Percentiles rank a stretch among this genome's conserved stretches.
Evolutionary conservation across 352 stramenopile species (phyloP).

Genomic region (Thraustotheca clavata): DNA sequence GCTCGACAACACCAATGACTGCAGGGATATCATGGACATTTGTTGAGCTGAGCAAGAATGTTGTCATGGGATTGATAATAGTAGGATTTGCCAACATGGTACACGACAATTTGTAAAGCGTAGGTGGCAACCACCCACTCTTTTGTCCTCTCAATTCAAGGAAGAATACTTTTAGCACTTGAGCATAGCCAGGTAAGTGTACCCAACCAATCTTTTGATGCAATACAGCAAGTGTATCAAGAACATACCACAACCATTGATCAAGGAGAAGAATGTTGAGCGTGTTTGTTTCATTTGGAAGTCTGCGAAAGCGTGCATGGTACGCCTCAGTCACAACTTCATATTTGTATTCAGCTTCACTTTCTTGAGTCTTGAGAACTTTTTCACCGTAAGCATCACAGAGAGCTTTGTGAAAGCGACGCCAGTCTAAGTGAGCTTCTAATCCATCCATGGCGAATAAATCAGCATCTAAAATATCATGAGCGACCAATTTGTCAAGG

Average conservation of each 20-base stretch:
- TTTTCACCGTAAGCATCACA: slow-evolving; percentile 84
- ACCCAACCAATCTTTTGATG: slow-evolving; percentile 86
- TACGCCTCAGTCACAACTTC: slow-evolving; percentile 77
- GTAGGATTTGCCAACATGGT: slow-evolving; percentile 83
- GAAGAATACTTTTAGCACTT: slow-evolving; percentile 86
- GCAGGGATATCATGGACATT: slow-evolving; percentile 82
- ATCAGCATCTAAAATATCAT: slow-evolving; percentile 36
- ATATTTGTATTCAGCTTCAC: slow-evolving; percentile 86
- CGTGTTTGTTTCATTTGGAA: slow-evolving; percentile 76
- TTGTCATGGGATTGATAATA: slow-evolving; percentile 87
- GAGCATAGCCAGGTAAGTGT: slow-evolving; percentile 73
- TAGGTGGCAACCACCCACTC: slow-evolving; percentile 75
- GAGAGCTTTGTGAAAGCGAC: slow-evolving; percentile 83
- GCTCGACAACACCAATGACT: slow-evolving; percentile 77
- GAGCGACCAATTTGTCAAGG: not conserved
- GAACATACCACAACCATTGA: slow-evolving; percentile 85
- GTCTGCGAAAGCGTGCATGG: slow-evolving; percentile 70
- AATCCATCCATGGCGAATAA: slow-evolving; percentile 85
- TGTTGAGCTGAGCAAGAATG: slow-evolving; percentile 79
- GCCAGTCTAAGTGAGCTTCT: slow-evolving; percentile 81
- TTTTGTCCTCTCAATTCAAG: slow-evolving; percentile 85
- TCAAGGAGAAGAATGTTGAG: slow-evolving; percentile 83
- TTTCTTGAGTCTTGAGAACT: slow-evolving; percentile 73
- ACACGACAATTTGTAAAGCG: slow-evolving; percentile 83
- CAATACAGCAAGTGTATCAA: slow-evolving; percentile 80